Evolutionary conservation across 305 asterid species (phyloP), one percentile per base, ranked within the genome.

Genomic region (Solanum hybrid): DNA sequence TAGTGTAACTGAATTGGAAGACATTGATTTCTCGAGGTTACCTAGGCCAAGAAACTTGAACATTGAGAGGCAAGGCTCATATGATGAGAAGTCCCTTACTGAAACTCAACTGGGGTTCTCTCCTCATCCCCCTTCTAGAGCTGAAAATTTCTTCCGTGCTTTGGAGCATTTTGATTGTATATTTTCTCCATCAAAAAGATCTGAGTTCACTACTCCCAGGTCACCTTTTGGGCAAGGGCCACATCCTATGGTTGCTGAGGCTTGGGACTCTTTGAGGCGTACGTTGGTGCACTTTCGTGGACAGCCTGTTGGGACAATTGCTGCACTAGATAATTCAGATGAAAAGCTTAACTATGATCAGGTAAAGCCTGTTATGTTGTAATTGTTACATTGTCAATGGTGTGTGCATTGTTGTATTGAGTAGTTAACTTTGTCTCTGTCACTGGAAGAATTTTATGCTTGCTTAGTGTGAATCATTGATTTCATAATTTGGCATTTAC

Each of bases 291-390:
- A 91, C 92, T 96, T 96, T 78, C 97, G 98, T 2, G 98, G 98
- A 26, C 93, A 92, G 75, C 97, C 99, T 29, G 99, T 96, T 82
- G 99, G 99, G 88, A 96, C 99, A 11, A 96, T 96, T 76, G 99
- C 99, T 32, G 99, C 98, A 6, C 89, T 90, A 36, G 99, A 96
- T 88, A 94, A 86, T 92, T 95, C 96, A 6, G 98, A 95, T 79
- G 99, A 95, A 89, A 94, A 94, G 75, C 96, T 96, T 69, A 96
- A 96, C 93, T 96, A 96, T 72, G 99, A 96, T 92, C 98, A 96
- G 99, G 98, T 96, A 90, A 92, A 31, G 7, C 35, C 10, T 84
- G 2, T 84, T 46, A 42, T 84, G 75, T 51, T 22, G 4, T n/a
- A 37, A 37, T 79, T 37, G 20, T 51, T 84, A 31, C 17, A 51